Evolutionary conservation across 1,284 basidiomycete species (phyloP).

Genomic region (Wolfiporia cocos): DNA sequence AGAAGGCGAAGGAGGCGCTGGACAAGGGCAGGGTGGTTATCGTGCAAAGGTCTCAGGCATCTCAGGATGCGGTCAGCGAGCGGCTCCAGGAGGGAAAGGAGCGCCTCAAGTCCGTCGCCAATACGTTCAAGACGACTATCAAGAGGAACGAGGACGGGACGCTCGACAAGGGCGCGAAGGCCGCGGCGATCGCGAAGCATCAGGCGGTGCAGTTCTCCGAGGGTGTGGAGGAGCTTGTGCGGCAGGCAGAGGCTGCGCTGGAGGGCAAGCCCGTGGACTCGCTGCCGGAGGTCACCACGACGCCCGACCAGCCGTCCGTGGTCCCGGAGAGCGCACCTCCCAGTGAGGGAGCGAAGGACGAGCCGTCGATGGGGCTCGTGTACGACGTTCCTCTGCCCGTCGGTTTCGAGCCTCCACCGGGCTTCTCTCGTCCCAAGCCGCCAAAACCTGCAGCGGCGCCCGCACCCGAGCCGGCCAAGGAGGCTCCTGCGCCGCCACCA

Average conservation of each 20-base stretch:
- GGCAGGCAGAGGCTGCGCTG: conserved; percentile 65
- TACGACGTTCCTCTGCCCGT: conserved; percentile 78
- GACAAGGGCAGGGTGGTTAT: conserved; percentile 32
- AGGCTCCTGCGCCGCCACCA: conserved; percentile 25
- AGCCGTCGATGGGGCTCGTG: conserved; percentile 36
- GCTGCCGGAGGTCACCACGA: conserved; percentile 26
- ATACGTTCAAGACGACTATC: conserved; percentile 44
- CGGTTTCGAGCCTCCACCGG: conserved; percentile 89
- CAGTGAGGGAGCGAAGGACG: conserved; percentile 12
- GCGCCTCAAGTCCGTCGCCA: conserved; percentile 40
- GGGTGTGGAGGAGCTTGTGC: conserved; percentile 60
- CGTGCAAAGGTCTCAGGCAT: conserved; percentile 11
- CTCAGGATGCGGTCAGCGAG: conserved; percentile 32
- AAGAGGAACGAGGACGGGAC: conserved; percentile 35
- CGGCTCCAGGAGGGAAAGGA: conserved; percentile 36
- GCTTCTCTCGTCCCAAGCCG: conserved; percentile 59
- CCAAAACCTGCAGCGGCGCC: conserved; percentile 33
- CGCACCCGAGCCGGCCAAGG: conserved; percentile 28
- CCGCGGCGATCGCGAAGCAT: conserved; percentile 39
- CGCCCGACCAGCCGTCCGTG: conserved; percentile 26
- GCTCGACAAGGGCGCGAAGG: conserved; percentile 34
- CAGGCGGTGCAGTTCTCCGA: conserved; percentile 48
- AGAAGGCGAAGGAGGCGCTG: conserved; percentile 31
- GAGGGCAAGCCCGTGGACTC: conserved; percentile 33
- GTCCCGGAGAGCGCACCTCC: conserved; percentile 20